A percentile compares a stretch with the other conserved stretches of the same genome.
Evolutionary conservation across 495 filamentous ascomycete genomes (phyloP).

Genomic region (Penicillium salamii): DNA sequence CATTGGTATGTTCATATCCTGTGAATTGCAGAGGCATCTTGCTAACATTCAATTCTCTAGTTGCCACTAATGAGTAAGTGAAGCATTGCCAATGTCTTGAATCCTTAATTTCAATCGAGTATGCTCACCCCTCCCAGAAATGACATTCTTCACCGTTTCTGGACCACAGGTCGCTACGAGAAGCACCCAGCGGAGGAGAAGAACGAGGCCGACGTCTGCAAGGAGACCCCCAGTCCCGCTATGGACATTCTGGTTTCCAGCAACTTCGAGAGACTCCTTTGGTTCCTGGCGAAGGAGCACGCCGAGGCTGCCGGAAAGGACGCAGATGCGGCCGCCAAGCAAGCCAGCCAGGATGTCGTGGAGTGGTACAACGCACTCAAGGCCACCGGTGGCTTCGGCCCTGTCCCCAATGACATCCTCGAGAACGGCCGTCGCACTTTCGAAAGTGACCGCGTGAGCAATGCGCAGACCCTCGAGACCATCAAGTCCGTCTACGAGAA

Average conservation of each 20-base stretch:
- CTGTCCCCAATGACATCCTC: constrained; percentile 61
- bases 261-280: constrained; percentile 96
- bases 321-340: constrained; percentile 19
- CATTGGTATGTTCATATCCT: constrained; percentile 35
- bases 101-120: too few species aligned
- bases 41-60: neutral
- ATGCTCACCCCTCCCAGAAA: neutral
- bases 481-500: constrained; percentile 19
- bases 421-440: constrained; percentile 56
- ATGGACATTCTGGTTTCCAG: constrained; percentile 96
- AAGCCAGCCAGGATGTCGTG: constrained; percentile 64
- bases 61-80: constrained; percentile 94
- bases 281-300: constrained; percentile 77
- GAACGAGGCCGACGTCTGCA: constrained; percentile 25
- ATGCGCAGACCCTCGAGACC: constrained; percentile 3
- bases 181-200: constrained; percentile 60
- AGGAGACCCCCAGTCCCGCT: constrained; percentile 84
- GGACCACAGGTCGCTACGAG: constrained; percentile 58
- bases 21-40: neutral
- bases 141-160: neutral
- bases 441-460: constrained; percentile 11
- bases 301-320: constrained; percentile 31
- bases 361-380: constrained; percentile 70
- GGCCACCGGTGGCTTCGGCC: constrained; percentile 64
- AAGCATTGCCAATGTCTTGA: too few species aligned